Conservation (phyloP, 805 yeast species). For the Candida golubevii region DNA sequence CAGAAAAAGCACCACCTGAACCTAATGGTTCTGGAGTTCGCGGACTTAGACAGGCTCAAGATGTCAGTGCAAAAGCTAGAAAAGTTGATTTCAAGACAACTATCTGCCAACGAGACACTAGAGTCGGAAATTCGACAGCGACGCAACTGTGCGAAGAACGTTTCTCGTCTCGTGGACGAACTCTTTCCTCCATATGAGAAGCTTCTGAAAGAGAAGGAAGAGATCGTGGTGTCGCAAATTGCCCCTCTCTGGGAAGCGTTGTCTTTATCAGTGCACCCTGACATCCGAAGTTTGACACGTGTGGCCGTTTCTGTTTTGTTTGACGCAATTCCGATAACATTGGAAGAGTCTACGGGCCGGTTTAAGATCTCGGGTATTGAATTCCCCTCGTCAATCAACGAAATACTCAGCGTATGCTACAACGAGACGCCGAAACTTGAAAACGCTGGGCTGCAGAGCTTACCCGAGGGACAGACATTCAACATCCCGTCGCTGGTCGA, state of each 20-base stretch:
- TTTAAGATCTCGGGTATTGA: slow-evolving; percentile 32
- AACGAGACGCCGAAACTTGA: slow-evolving; percentile 4
- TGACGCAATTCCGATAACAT: slow-evolving; percentile 26
- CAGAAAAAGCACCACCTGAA: not conserved
- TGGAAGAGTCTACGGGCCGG: slow-evolving; percentile 18
- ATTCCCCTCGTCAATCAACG: slow-evolving; percentile 31
- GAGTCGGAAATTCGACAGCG: slow-evolving; percentile 20
- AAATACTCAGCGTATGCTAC: slow-evolving; percentile 29
- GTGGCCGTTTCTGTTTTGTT: slow-evolving; percentile 15
- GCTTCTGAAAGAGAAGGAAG: slow-evolving; percentile 21
- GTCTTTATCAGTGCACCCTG: slow-evolving; percentile 20
- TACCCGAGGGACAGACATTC: not conserved
- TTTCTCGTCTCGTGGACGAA: slow-evolving; percentile 16
- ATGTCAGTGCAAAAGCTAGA: not conserved
- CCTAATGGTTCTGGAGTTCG: not conserved
- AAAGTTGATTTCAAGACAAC: slow-evolving; percentile 19
- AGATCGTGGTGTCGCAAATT: slow-evolving; percentile 24
- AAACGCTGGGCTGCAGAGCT: not conserved
- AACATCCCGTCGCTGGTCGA: slow-evolving; percentile 16
- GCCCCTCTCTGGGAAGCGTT: slow-evolving; percentile 26
- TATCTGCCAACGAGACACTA: slow-evolving; percentile 21
- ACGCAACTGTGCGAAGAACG: slow-evolving; percentile 21
- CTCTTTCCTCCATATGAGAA: slow-evolving; percentile 13
- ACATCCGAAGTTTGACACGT: slow-evolving; percentile 16
- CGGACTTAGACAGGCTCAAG: not conserved